Base-by-base conservation (phyloP, 1,139 yeast species). In the Diutina sp. region DNA sequence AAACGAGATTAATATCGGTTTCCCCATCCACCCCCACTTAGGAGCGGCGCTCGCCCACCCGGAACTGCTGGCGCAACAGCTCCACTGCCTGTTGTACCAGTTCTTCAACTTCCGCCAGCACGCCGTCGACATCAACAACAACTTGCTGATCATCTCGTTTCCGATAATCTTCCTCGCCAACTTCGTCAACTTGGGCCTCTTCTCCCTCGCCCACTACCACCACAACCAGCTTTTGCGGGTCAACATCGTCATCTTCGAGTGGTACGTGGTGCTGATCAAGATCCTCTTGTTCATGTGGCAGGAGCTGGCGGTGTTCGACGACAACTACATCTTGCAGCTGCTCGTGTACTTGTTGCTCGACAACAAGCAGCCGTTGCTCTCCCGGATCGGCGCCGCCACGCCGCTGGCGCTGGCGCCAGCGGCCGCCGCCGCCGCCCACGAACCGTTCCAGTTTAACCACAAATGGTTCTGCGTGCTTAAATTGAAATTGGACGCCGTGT, bases 131-230 rank as follows among this genome's bases (percentile, higher is more conserved):
- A 28, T 54, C 30, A 62, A 63, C 56, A 59, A 63, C 58, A 63
- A 63, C 55, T 58, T 66, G 51, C 64, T 66, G 45, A 75, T 78
- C 38, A 70, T 78, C 12, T 68, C 77, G 55, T 71, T 76, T 60
- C 83, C 83, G 0, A 62, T 78, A 35, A 66, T 79, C 12, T 73
- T 78, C 62, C 66, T 73, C 55, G 64, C 71, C 30, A 64, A 61
- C 35, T 68, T 70, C 54, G 62, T 74, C 56, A 63, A 67, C 46
- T 47, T 58, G 50, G 30, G 46, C 47, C 53, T 41, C 16, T 28
- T 50, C 7, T 32, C 32, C 41, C 21, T 50, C 6, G 25, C 28
- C 28, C 41, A 32, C 7, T 50, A 29, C 21, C 41, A 30, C 16
- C 44, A 16, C 41, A 25, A 50, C 35, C 53, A 50, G 35, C 25